These are phyloP conservation scores for Globisporangium emineosum DNA, from an alignment of 352 stramenopile species.

Conservation along the genomic window DNA sequence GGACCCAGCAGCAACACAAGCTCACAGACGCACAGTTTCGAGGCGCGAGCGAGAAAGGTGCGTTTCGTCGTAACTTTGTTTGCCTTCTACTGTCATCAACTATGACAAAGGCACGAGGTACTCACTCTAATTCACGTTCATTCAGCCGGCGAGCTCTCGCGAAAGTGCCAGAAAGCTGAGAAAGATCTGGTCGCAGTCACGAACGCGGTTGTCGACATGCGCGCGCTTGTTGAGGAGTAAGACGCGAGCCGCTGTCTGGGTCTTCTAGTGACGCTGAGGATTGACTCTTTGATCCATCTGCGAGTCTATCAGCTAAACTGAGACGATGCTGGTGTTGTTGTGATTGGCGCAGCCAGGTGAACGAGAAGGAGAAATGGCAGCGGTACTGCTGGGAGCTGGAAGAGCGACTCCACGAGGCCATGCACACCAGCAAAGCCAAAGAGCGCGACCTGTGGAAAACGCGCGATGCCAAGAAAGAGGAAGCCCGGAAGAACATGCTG, in stretches of 20 bases:
- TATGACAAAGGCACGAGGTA: too few relatives aligned
- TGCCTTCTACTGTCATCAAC: too few relatives aligned
- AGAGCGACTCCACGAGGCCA: slow-evolving; percentile 52
- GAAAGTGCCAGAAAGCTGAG: slow-evolving; percentile 23
- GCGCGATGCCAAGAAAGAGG: slow-evolving; percentile 67
- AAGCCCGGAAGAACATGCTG: slow-evolving; percentile 64
- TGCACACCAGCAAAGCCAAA: slow-evolving; percentile 50
- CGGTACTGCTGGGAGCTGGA: slow-evolving; percentile 76
- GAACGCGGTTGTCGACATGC: slow-evolving; percentile 42
- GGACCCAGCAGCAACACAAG: slow-evolving; percentile 30
- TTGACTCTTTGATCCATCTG: not conserved
- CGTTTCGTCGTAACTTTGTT: too few relatives aligned
- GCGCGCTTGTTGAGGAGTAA: slow-evolving; percentile 63
- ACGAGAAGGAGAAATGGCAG: slow-evolving; percentile 76
- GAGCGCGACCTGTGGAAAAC: slow-evolving; percentile 67
- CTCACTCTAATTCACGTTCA: too few relatives aligned
- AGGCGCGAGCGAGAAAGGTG: slow-evolving; percentile 34
- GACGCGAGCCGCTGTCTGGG: not conserved
- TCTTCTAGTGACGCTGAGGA: too few relatives aligned
- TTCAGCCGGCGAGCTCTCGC: slow-evolving; percentile 22
- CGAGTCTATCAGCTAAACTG: not conserved
- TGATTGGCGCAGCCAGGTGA: slow-evolving; percentile 41
- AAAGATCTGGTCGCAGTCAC: slow-evolving; percentile 33
- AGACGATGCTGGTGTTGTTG: not conserved
- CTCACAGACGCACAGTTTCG: slow-evolving; percentile 28